phyloP scores from a whole-genome alignment of 2,329 filamentous ascomycete species.

The Alternaria sp. region DNA sequence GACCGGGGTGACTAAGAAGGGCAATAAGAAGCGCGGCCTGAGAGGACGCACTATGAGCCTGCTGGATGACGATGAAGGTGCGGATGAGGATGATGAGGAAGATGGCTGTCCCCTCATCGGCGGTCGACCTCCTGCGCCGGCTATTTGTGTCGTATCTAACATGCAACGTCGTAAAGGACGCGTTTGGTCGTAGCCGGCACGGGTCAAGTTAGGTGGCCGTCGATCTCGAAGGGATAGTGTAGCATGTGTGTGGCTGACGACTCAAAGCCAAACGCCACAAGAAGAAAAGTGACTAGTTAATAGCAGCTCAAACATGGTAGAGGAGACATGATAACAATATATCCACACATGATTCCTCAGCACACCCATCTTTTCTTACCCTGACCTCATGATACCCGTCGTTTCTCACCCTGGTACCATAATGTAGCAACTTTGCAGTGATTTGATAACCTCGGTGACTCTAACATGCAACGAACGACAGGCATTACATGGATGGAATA shows the following conservation, averaged over 20 bases:
- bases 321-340: background rate
- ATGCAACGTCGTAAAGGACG: background rate
- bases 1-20: conserved; percentile 46
- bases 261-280: background rate
- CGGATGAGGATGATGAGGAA: conserved; percentile 68
- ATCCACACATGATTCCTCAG: too few relatives aligned
- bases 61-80: conserved; percentile 62
- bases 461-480: too few relatives aligned
- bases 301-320: background rate
- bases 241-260: background rate
- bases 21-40: conserved; percentile 44
- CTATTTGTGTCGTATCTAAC: background rate
- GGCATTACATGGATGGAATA: too few relatives aligned
- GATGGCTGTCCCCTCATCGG: conserved; percentile 64
- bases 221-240: conserved; percentile 1
- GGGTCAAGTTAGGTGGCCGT: conserved; percentile 65
- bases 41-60: conserved; percentile 41
- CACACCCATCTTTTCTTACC: too few relatives aligned
- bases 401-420: too few relatives aligned
- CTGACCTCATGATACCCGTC: too few relatives aligned
- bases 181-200: conserved; percentile 20
- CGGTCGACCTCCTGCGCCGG: conserved; percentile 68
- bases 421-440: too few relatives aligned
- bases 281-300: background rate
- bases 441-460: too few relatives aligned